Conservation (phyloP, 164 flowering plant genomes). For the Chimonanthus salicifolius region DNA sequence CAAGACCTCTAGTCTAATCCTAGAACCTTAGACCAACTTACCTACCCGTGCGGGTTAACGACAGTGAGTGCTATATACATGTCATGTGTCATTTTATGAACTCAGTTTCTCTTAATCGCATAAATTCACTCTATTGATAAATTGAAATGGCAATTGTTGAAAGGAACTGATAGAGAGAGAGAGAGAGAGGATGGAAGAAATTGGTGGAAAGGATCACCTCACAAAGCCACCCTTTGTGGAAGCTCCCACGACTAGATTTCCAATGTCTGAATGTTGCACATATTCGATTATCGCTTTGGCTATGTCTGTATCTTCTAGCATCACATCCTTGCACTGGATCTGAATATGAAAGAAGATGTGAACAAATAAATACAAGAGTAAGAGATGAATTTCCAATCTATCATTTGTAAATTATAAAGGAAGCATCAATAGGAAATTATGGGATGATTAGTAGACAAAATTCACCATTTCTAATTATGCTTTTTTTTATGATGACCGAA, state of each 20-base stretch:
- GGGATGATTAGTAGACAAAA: too few relatives aligned
- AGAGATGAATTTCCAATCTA: background rate
- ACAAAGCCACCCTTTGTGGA: conserved; percentile 43
- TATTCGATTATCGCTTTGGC: conserved; percentile 62
- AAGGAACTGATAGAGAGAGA: background rate
- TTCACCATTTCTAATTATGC: too few relatives aligned
- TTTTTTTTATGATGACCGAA: too few relatives aligned
- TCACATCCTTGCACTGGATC: conserved; percentile 56
- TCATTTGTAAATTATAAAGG: background rate
- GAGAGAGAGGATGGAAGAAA: background rate
- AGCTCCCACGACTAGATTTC: conserved; percentile 56
- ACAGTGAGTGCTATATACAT: too few relatives aligned
- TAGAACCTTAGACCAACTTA: too few relatives aligned
- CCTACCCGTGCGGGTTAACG: too few relatives aligned
- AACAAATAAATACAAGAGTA: background rate
- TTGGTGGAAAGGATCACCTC: conserved; percentile 26
- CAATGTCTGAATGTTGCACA: conserved; percentile 46
- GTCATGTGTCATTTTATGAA: too few relatives aligned
- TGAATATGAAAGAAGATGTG: conserved; percentile 3
- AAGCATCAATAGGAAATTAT: too few relatives aligned
- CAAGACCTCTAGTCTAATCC: too few relatives aligned
- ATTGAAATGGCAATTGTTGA: background rate
- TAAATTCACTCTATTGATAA: too few relatives aligned
- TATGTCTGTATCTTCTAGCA: conserved; percentile 49
- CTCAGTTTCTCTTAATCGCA: too few relatives aligned